Evolutionary conservation across 441 rosid species (phyloP).

Genomic region (Erysimum cheiri): DNA sequence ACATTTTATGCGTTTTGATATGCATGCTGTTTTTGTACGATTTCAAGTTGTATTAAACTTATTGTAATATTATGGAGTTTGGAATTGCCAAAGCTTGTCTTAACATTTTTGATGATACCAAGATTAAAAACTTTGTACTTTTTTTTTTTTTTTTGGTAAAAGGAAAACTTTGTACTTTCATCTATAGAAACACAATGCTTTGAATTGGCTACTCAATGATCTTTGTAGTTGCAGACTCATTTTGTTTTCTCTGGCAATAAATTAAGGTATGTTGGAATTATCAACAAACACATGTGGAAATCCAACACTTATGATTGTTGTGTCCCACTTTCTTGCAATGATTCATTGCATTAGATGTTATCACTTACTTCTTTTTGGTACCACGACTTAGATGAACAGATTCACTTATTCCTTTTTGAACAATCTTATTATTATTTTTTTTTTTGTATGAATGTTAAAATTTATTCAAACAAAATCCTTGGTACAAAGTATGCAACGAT

Average conservation of each 20-base stretch:
- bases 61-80: conserved; percentile 2
- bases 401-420: too few relatives aligned
- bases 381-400: not conserved
- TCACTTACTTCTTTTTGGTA: not conserved
- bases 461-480: too few relatives aligned
- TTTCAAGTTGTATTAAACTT: not conserved
- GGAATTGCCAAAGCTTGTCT: conserved; percentile 1
- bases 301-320: not conserved
- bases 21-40: conserved; percentile 7
- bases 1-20: not conserved
- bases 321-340: not conserved
- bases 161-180: too few relatives aligned
- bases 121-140: conserved; percentile 22
- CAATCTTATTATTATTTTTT: too few relatives aligned
- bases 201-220: conserved; percentile 2
- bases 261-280: not conserved
- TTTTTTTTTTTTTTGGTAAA: too few relatives aligned
- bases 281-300: not conserved
- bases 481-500: too few relatives aligned
- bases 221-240: not conserved
- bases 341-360: not conserved
- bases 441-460: too few relatives aligned
- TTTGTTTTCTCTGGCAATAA: not conserved
- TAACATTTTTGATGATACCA: conserved; percentile 1
- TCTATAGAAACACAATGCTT: conserved; percentile 14